Evolutionary conservation across 1,284 basidiomycete genomes (phyloP).

Genomic region (Ustilago vetiveriae): DNA sequence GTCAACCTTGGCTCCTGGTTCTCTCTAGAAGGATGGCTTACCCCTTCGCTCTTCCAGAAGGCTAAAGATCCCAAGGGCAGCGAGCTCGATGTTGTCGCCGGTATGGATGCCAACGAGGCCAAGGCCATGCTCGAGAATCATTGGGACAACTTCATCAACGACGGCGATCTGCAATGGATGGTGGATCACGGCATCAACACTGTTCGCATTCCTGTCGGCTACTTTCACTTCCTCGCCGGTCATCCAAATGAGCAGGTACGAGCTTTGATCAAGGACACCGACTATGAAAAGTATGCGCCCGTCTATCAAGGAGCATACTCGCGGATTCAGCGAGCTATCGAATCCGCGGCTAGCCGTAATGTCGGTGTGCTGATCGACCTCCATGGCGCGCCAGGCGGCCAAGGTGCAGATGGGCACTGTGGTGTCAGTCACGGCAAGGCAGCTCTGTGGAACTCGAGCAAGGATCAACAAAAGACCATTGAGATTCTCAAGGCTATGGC

Average conservation of each 20-base stretch:
- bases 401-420: constrained; percentile 69
- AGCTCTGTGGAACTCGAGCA: constrained; percentile 64
- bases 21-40: constrained; percentile 67
- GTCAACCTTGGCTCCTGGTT: constrained; percentile 78
- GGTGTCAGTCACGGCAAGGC: constrained; percentile 44
- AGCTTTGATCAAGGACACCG: constrained; percentile 75
- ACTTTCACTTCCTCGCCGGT: constrained; percentile 80
- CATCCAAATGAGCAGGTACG: constrained; percentile 73
- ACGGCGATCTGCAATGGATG: constrained; percentile 73
- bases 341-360: constrained; percentile 73
- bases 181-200: constrained; percentile 79
- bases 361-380: constrained; percentile 80
- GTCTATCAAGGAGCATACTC: constrained; percentile 80
- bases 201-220: constrained; percentile 79
- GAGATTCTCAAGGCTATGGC: constrained; percentile 73
- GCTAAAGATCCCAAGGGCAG: constrained; percentile 50
- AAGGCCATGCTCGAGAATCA: constrained; percentile 77
- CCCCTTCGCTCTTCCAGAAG: constrained; percentile 55
- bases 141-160: constrained; percentile 74
- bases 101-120: constrained; percentile 70
- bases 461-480: constrained; percentile 69
- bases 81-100: constrained; percentile 76
- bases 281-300: constrained; percentile 74
- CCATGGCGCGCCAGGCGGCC: constrained; percentile 74
- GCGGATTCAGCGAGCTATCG: constrained; percentile 76